Conservation (phyloP, 1,284 basidiomycete genomes). For the Sporisorium reilianum region DNA sequence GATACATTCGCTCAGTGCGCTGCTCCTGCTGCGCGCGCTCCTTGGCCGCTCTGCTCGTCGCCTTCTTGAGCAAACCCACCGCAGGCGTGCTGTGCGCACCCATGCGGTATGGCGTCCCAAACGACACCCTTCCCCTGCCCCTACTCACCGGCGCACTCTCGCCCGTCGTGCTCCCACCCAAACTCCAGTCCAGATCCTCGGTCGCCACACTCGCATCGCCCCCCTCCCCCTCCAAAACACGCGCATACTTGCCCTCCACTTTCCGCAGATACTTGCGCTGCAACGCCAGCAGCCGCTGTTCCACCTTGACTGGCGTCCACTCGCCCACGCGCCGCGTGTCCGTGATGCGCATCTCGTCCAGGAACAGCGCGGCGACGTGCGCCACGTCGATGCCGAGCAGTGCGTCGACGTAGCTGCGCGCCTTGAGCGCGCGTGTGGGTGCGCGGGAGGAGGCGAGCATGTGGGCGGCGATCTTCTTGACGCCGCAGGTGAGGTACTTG, state of each 20-base stretch:
- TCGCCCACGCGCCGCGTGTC: not conserved
- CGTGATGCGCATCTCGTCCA: conserved; percentile 23
- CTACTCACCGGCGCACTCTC: not conserved
- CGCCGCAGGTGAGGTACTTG: conserved; percentile 36
- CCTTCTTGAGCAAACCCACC: conserved; percentile 19
- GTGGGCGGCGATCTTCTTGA: conserved; percentile 19
- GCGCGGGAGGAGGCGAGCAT: not conserved
- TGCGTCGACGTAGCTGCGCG: conserved; percentile 20
- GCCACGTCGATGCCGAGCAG: conserved; percentile 12
- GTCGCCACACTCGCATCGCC: conserved; percentile 24
- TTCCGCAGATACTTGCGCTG: conserved; percentile 45
- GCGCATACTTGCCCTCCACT: conserved; percentile 20
- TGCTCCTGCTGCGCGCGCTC: conserved; percentile 1
- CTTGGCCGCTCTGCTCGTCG: conserved; percentile 15
- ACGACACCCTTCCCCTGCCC: conserved; percentile 27
- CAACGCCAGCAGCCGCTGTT: conserved; percentile 30
- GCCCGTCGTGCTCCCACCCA: conserved; percentile 18
- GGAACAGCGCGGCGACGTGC: conserved; percentile 14
- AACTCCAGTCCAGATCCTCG: conserved; percentile 44
- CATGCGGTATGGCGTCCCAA: conserved; percentile 46
- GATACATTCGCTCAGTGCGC: conserved; percentile 25
- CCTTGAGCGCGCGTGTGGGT: not conserved
- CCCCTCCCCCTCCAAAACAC: not conserved
- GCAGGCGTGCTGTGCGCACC: conserved; percentile 50
- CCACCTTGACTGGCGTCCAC: conserved; percentile 32